Evolutionary conservation across 805 yeast species (phyloP), one percentile per base, ranked within the genome.

Genomic region (Nakazawaea ambrosiae): DNA sequence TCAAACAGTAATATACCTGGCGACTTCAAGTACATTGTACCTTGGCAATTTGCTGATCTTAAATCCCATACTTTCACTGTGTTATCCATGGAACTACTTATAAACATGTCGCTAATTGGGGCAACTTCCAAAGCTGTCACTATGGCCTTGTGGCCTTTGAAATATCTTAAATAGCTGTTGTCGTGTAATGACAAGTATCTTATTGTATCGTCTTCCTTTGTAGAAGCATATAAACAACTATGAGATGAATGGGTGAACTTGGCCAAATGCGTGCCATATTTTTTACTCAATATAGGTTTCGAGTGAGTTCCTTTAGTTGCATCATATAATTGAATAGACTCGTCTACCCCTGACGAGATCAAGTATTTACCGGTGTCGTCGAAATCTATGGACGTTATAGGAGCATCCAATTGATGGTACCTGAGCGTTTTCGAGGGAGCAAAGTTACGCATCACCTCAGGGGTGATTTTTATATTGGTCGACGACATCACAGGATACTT

Each of bases 201-300:
- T 19, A 92, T 72, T 11, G 77, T 75, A 51, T 84, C 76, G 45
- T 85, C 89, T 34, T 75, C 79, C 53, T 77, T 74, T 0, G 97
- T 87, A 4, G 96, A 83, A 1, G 94, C 88, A 53, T 83, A 85
- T 2, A 59, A 40, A 50, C 92, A 81, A 48, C 79, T 78, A 40
- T 73, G 68, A 31, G 77, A 78, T 30, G 73, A 69, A 50, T 82
- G 94, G 1, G 96, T 78, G 56, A 92, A 92, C 32, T 77, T 68
- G 2, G 96, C 96, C 27, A 85, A 60, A 51, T 86, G 88, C 40
- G 88, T 84, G 1, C 98, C 98, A 49, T 92, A 92, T 53, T 92
- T 92, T 60, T 88, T 89, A 20, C 92, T 80, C 42, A 75, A 80
- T 7, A 85, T 70, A 4, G 87, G 75, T 48, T 80, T 83, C 31